A percentile compares a stretch with the other conserved stretches of the same genome.
Conservation (phyloP, 2,329 filamentous ascomycete species). For the Arthrobotrys megalospora region DNA sequence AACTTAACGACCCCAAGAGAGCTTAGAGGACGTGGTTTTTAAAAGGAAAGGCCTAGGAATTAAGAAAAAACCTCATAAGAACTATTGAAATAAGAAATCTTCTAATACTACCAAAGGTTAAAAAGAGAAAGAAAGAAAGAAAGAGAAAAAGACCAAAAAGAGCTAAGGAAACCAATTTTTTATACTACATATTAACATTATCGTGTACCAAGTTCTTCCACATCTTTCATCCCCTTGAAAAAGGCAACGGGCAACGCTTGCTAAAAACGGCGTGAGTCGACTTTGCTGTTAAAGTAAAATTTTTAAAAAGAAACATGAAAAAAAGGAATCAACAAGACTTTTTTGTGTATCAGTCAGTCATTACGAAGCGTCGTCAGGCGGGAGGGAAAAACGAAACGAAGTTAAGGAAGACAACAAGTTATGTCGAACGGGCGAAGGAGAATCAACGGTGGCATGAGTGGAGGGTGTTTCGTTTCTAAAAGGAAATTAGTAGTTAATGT, state of each 20-base stretch:
- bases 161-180: conserved; percentile 32
- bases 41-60: background rate
- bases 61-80: background rate
- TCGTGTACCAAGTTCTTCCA: conserved; percentile 4
- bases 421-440: background rate
- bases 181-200: conserved; percentile 53
- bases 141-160: background rate
- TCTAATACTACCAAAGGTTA: background rate
- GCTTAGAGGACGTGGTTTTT: too few species aligned
- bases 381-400: background rate
- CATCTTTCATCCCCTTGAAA: background rate
- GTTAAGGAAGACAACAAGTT: background rate
- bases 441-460: conserved; percentile 4
- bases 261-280: conserved; percentile 5
- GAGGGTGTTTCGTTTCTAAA: conserved; percentile 10
- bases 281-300: background rate
- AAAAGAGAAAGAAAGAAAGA: conserved; percentile 5
- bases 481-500: background rate
- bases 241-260: conserved; percentile 30
- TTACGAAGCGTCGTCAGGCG: background rate
- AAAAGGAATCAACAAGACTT: conserved; percentile 23
- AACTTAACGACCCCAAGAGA: too few species aligned
- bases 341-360: conserved; percentile 20
- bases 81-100: background rate
- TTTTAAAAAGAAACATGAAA: background rate